Percentiles rank a stretch among this genome's conserved stretches.
Conservation (phyloP, 2,329 filamentous ascomycete genomes). For the Scedosporium boydii region DNA sequence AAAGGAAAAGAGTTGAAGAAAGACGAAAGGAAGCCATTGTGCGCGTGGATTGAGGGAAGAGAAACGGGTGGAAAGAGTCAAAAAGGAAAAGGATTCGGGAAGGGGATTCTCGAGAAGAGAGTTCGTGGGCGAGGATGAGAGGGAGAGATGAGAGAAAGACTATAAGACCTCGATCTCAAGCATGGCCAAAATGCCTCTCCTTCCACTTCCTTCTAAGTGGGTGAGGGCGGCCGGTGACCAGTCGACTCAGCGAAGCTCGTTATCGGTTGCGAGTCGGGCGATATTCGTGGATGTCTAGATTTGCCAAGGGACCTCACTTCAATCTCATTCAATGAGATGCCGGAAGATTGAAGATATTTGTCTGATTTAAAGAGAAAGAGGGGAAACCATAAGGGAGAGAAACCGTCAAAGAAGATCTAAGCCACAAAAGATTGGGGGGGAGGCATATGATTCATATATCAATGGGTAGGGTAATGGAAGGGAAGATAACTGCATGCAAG, state of each 20-base stretch:
- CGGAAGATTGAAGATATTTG: background rate
- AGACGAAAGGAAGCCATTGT: slow-evolving; percentile 3
- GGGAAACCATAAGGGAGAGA: background rate
- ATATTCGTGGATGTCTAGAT: background rate
- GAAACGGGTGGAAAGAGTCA: background rate
- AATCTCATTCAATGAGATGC: background rate
- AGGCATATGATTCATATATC: background rate
- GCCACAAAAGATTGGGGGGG: background rate
- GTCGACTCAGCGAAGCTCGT: background rate
- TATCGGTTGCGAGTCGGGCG: background rate
- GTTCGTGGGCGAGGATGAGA: background rate
- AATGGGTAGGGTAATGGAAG: background rate
- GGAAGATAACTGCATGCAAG: background rate
- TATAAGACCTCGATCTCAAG: background rate
- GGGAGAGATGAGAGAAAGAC: background rate
- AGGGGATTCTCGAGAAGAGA: background rate
- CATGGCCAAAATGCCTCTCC: background rate
- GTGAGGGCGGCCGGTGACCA: background rate
- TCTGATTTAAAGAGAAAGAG: background rate
- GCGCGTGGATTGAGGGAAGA: background rate
- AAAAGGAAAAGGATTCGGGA: background rate
- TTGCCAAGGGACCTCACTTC: background rate
- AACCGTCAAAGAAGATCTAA: background rate
- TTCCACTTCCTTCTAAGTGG: background rate
- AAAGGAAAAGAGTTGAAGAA: background rate